phyloP scores from a whole-genome alignment of 1,284 basidiomycete species.

The Heimioporus retisporus region DNA sequence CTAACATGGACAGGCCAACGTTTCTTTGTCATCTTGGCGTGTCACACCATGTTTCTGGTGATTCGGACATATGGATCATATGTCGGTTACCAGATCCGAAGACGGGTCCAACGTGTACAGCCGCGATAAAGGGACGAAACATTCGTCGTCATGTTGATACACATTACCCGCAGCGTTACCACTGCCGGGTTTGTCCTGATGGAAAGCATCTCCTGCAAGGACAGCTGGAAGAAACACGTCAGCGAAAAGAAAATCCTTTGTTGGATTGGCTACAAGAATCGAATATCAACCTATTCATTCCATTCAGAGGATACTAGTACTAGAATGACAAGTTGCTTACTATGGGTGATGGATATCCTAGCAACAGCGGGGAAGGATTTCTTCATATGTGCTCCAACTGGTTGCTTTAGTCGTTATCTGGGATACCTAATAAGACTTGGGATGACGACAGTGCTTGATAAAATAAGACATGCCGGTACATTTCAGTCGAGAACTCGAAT shows the following conservation, averaged over 20 bases:
- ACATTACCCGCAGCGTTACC: constrained; percentile 27
- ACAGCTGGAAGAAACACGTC: constrained; percentile 28
- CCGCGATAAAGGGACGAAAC: constrained; percentile 18
- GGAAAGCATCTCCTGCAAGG: constrained; percentile 32
- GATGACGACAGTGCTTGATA: too few species aligned
- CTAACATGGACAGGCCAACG: neutral
- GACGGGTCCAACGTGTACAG: constrained; percentile 19
- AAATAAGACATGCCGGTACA: too few species aligned
- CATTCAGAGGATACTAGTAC: too few species aligned
- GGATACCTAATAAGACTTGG: too few species aligned
- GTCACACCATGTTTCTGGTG: constrained; percentile 25
- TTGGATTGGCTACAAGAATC: too few species aligned
- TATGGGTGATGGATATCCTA: too few species aligned
- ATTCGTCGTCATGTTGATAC: constrained; percentile 31
- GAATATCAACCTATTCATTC: too few species aligned
- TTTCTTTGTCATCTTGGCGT: constrained; percentile 30
- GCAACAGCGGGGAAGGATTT: too few species aligned
- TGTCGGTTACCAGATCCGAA: constrained; percentile 23
- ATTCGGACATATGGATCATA: neutral
- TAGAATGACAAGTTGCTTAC: too few species aligned
- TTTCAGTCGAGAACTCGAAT: too few species aligned
- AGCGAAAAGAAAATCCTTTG: neutral
- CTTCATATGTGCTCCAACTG: too few species aligned
- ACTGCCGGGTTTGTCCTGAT: constrained; percentile 22
- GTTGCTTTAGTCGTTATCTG: too few species aligned